phyloP scores from a whole-genome alignment of 208 protist species.

The Crithidia brevicula region DNA sequence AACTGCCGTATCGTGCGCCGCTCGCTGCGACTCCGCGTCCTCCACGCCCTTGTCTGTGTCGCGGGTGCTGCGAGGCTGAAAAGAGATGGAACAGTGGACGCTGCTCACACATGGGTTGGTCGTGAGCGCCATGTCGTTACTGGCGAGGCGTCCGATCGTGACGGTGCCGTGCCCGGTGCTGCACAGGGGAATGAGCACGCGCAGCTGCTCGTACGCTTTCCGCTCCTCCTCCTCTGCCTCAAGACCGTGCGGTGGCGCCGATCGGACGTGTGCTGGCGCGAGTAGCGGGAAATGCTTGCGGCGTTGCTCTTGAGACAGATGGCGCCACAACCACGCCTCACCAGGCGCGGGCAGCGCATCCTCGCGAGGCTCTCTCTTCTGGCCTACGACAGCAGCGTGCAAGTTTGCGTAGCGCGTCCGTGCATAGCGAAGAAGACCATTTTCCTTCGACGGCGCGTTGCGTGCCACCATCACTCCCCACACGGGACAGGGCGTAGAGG shows the following conservation, averaged over 20 bases:
- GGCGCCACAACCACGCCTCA: conserved; percentile 10
- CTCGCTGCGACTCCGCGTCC: neutral
- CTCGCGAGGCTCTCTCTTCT: no score
- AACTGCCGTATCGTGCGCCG: neutral
- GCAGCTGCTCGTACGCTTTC: neutral
- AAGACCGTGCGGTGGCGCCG: no score
- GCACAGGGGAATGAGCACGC: conserved; percentile 36
- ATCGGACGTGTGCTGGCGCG: neutral
- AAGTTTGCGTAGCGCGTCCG: neutral
- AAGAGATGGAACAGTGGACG: conserved; percentile 46
- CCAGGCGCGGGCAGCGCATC: neutral
- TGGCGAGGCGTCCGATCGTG: conserved; percentile 42
- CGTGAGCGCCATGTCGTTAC: conserved; percentile 42
- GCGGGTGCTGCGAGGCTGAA: conserved; percentile 1
- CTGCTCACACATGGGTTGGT: conserved; percentile 58
- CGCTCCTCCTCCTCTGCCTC: neutral
- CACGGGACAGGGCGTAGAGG: neutral
- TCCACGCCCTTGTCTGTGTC: neutral
- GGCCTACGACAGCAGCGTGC: neutral
- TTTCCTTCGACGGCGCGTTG: conserved; percentile 18
- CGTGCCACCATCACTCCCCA: conserved; percentile 43
- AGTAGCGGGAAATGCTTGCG: neutral
- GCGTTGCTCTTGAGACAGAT: neutral
- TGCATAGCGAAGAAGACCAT: conserved; percentile 29
- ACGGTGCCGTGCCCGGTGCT: conserved; percentile 21